Conservation (phyloP, 305 asterid species). For the Fraxinus greggii region DNA sequence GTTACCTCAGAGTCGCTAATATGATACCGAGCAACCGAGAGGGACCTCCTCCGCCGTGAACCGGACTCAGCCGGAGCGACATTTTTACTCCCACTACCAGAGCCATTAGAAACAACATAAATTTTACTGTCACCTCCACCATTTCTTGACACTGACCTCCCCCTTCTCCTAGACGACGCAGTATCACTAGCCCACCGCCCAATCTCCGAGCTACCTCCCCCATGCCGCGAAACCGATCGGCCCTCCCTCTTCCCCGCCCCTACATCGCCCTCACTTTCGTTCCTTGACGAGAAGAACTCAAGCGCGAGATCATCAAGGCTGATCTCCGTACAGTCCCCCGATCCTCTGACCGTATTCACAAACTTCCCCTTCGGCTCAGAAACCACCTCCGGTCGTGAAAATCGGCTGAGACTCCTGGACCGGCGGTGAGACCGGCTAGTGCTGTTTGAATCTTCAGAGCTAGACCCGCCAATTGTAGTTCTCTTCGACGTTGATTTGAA, state of each 20-base stretch:
- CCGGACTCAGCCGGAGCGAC: constrained; percentile 35
- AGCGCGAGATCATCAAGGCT: constrained; percentile 90
- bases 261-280: constrained; percentile 32
- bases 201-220: constrained; percentile 36
- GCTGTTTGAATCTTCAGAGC: constrained; percentile 8
- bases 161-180: constrained; percentile 77
- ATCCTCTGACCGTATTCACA: constrained; percentile 51
- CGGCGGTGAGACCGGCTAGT: constrained; percentile 38
- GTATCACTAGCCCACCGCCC: constrained; percentile 93
- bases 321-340: constrained; percentile 61
- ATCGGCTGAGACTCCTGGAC: constrained; percentile 48
- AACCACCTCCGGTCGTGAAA: constrained; percentile 32
- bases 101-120: constrained; percentile 24
- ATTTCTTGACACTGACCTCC: constrained; percentile 71
- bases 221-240: constrained; percentile 44
- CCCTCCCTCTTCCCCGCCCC: constrained; percentile 45
- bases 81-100: constrained; percentile 34
- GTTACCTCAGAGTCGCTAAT: constrained; percentile 76
- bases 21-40: constrained; percentile 66
- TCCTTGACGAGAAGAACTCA: constrained; percentile 58
- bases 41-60: constrained; percentile 76
- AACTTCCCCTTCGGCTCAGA: constrained; percentile 38
- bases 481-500: constrained; percentile 72
- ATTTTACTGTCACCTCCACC: constrained; percentile 28
- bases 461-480: constrained; percentile 35